phyloP scores from a whole-genome alignment of 1,139 yeast genomes.

The Saccharomyces hybrid region DNA sequence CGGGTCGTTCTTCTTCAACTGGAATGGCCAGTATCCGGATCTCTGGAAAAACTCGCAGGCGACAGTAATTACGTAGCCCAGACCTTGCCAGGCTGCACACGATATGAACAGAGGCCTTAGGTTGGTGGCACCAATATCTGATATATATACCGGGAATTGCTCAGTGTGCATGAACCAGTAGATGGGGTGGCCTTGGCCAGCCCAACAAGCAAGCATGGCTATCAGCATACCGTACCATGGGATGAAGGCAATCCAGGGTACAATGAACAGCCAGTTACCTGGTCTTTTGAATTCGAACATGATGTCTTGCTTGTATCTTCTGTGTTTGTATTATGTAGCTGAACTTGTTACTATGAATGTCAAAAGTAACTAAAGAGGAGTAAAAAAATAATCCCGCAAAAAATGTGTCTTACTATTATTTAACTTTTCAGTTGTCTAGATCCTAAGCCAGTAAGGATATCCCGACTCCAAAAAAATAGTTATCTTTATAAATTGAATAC shows the following conservation, averaged over 20 bases:
- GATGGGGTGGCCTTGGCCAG: constrained; percentile 68
- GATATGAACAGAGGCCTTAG: constrained; percentile 75
- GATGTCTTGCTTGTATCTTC: background rate
- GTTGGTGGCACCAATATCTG: constrained; percentile 80
- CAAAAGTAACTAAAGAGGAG: background rate
- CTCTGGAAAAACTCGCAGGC: constrained; percentile 32
- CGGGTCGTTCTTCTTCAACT: constrained; percentile 8
- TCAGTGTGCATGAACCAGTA: constrained; percentile 47
- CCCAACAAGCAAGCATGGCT: constrained; percentile 65
- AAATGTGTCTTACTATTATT: background rate
- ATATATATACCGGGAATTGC: constrained; percentile 61
- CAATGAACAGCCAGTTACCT: constrained; percentile 35
- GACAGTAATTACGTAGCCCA: constrained; percentile 60
- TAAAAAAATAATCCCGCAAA: background rate
- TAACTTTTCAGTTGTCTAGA: background rate
- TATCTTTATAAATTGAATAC: background rate
- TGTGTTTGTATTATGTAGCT: background rate
- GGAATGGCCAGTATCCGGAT: constrained; percentile 8
- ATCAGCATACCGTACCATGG: constrained; percentile 78
- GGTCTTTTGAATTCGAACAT: constrained; percentile 16
- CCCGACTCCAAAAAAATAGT: background rate
- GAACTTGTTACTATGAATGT: background rate
- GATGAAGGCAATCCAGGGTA: constrained; percentile 51
- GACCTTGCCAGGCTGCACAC: constrained; percentile 73
- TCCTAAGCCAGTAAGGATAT: background rate